Percentiles rank a stretch among this genome's conserved stretches.
Conservation (phyloP, 768 basidiomycete species). For the Tephrocybe sp. region DNA sequence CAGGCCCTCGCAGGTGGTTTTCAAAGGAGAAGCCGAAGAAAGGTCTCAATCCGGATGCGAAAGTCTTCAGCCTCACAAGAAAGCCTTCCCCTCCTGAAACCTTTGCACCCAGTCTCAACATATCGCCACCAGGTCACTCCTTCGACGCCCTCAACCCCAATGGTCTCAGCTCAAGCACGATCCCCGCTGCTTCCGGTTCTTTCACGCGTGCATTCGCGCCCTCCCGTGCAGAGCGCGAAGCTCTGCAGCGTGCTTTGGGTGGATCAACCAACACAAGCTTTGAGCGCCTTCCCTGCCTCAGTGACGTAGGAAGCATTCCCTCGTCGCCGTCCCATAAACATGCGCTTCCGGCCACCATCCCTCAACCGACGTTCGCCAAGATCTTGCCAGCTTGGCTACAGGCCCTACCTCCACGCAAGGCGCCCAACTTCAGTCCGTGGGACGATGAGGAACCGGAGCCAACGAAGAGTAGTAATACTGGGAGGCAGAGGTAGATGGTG, state of each 20-base stretch:
- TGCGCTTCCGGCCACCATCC: conserved; percentile 25
- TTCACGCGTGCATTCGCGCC: conserved; percentile 83
- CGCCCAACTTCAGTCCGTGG: conserved; percentile 79
- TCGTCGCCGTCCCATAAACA: conserved; percentile 61
- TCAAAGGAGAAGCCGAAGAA: conserved; percentile 53
- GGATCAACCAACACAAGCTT: conserved; percentile 72
- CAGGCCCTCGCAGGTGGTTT: conserved; percentile 46
- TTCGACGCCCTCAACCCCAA: conserved; percentile 64
- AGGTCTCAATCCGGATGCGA: conserved; percentile 82
- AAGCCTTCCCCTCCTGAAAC: conserved; percentile 19
- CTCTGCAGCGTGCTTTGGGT: conserved; percentile 73
- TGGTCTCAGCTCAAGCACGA: conserved; percentile 37
- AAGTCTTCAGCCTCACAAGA: conserved; percentile 65
- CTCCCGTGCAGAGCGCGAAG: conserved; percentile 85
- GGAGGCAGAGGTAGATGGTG: conserved; percentile 16
- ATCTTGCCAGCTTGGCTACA: conserved; percentile 66
- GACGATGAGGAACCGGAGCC: conserved; percentile 59
- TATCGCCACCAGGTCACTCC: conserved; percentile 12
- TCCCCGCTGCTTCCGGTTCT: conserved; percentile 42
- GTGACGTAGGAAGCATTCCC: conserved; percentile 71
- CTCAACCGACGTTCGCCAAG: conserved; percentile 25
- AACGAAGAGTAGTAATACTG: conserved; percentile 8
- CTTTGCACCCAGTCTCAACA: conserved; percentile 17
- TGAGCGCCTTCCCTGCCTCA: conserved; percentile 74
- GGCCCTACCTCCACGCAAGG: conserved; percentile 62